These are phyloP conservation scores for Populus tremula DNA, from an alignment of 345 rosid species.

Conservation along the genomic window DNA sequence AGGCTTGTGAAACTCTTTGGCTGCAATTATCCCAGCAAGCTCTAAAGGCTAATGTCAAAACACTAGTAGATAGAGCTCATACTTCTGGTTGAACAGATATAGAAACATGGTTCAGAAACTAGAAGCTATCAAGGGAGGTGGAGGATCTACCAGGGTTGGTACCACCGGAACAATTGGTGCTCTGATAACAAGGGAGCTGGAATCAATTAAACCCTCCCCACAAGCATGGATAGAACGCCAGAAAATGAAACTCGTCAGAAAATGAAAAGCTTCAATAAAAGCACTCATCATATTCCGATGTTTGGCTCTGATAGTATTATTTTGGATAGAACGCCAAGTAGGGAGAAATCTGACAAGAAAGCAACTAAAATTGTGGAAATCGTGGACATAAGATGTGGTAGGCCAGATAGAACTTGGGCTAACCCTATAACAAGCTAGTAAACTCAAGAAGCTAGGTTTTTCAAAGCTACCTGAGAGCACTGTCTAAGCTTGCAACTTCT, in stretches of 20 bases:
- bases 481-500: conserved; percentile 49
- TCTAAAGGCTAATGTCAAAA: background rate
- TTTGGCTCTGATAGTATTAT: conserved; percentile 53
- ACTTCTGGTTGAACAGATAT: conserved; percentile 6
- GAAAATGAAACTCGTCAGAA: conserved; percentile 44
- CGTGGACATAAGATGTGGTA: conserved; percentile 86
- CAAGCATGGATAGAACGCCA: too few species aligned
- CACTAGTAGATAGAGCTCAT: conserved; percentile 8
- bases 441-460: conserved; percentile 91
- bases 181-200: conserved; percentile 81
- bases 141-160: conserved; percentile 85
- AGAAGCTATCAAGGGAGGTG: conserved; percentile 75
- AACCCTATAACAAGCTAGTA: conserved; percentile 63
- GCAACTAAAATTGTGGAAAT: conserved; percentile 66
- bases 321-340: conserved; percentile 57
- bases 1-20: conserved; percentile 3
- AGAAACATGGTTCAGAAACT: conserved; percentile 68
- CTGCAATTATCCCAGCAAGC: background rate
- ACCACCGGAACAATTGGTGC: conserved; percentile 78
- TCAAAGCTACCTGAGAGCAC: conserved; percentile 80
- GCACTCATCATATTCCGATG: conserved; percentile 56
- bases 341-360: conserved; percentile 55
- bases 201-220: conserved; percentile 49
- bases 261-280: conserved; percentile 45
- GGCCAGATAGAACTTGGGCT: conserved; percentile 74